Conservation (phyloP, 441 rosid genomes). For the Bocquillonia castaneifolia region DNA sequence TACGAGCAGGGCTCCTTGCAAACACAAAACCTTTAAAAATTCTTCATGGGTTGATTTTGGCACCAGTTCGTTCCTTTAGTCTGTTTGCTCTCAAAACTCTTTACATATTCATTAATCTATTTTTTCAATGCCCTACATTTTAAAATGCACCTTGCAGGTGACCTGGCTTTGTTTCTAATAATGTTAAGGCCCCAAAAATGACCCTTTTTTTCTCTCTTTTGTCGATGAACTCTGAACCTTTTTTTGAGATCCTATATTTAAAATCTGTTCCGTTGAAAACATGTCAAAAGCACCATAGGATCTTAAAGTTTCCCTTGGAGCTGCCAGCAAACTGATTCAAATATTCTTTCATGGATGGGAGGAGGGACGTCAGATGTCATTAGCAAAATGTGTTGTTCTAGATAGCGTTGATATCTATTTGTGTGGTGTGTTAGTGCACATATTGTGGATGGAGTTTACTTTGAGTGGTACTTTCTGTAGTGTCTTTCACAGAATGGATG, state of each 20-base stretch:
- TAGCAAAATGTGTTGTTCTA: not conserved
- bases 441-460: too few relatives aligned
- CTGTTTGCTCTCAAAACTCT: too few relatives aligned
- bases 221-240: not conserved
- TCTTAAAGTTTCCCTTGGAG: not conserved
- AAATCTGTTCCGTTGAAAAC: not conserved
- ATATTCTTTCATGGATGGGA: not conserved
- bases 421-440: not conserved
- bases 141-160: not conserved
- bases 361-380: not conserved
- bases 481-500: not conserved
- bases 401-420: not conserved
- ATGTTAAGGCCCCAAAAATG: too few relatives aligned
- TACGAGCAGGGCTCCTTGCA: too few relatives aligned
- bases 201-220: not conserved
- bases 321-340: not conserved
- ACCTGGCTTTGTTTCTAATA: constrained; percentile 1
- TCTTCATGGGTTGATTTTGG: too few relatives aligned
- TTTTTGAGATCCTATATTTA: not conserved
- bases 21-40: too few relatives aligned
- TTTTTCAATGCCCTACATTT: not conserved
- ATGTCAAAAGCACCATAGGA: not conserved
- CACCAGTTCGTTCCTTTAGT: too few relatives aligned
- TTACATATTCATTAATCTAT: not conserved
- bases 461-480: not conserved